Evolutionary conservation across 2,329 filamentous ascomycete species (phyloP).

Genomic region (Plenodomus tracheiphilus): DNA sequence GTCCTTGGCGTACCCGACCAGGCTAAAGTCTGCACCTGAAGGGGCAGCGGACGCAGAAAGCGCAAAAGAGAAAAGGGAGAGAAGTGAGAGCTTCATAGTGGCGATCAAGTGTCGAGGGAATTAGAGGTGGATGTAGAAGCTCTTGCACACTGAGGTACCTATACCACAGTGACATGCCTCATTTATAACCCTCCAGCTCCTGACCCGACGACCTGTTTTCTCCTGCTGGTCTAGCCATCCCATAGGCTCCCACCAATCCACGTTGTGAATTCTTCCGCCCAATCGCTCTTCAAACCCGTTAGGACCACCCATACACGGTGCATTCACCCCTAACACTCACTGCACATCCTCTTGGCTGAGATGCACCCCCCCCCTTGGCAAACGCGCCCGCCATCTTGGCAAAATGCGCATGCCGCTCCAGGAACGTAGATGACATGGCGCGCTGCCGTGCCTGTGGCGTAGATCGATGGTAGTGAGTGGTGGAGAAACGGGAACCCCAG

Average conservation of each 20-base stretch:
- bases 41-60: slow-evolving; percentile 23
- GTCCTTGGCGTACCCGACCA: slow-evolving; percentile 39
- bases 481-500: slow-evolving; percentile 23
- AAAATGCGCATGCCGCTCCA: slow-evolving; percentile 4
- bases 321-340: not conserved
- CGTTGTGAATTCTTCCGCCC: slow-evolving; percentile 13
- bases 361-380: slow-evolving; percentile 9
- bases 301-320: not conserved
- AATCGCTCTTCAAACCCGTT: not conserved
- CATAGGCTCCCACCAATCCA: not conserved
- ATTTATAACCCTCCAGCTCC: slow-evolving; percentile 2
- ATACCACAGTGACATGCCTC: not conserved
- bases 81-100: slow-evolving; percentile 33
- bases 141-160: not conserved
- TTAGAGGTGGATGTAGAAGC: not conserved
- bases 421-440: slow-evolving; percentile 11
- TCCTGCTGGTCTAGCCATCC: not conserved
- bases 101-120: not conserved
- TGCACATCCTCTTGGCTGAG: not conserved
- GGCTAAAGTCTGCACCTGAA: slow-evolving; percentile 25
- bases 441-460: slow-evolving; percentile 12
- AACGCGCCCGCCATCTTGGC: not conserved
- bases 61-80: slow-evolving; percentile 20
- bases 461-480: slow-evolving; percentile 15
- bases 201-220: not conserved